Conservation (phyloP, 345 rosid species). For the Laguncularia racemosa region DNA sequence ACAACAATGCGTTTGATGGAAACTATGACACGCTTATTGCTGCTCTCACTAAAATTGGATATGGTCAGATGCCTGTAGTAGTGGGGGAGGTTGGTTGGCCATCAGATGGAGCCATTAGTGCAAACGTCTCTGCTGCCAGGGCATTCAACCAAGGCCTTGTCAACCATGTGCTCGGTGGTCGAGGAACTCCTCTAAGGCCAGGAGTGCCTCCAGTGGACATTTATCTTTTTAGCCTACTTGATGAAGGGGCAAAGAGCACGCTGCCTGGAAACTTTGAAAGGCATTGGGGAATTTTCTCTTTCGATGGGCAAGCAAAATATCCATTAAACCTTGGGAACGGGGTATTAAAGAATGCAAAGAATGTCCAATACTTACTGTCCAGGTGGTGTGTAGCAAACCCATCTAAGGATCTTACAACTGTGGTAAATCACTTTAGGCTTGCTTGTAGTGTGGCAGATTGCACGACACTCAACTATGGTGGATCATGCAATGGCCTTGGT, state of each 20-base stretch:
- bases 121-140: conserved; percentile 80
- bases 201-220: conserved; percentile 66
- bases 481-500: conserved; percentile 79
- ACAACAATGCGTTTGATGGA: conserved; percentile 89
- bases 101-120: conserved; percentile 71
- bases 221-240: conserved; percentile 83
- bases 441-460: conserved; percentile 89
- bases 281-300: conserved; percentile 97
- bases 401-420: conserved; percentile 47
- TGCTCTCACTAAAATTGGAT: conserved; percentile 77
- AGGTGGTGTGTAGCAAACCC: conserved; percentile 97
- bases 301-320: conserved; percentile 95
- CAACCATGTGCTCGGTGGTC: conserved; percentile 54
- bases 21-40: conserved; percentile 87
- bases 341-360: conserved; percentile 55
- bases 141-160: conserved; percentile 87
- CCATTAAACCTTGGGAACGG: conserved; percentile 64
- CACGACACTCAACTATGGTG: conserved; percentile 79
- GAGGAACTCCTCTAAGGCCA: conserved; percentile 92
- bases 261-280: conserved; percentile 91
- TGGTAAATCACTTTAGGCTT: conserved; percentile 59
- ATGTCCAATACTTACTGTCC: conserved; percentile 75
- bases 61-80: conserved; percentile 82
- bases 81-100: conserved; percentile 99
- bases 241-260: conserved; percentile 79